Evolutionary conservation across 2,329 filamentous ascomycete species (phyloP), one percentile per base, ranked within the genome.

Genomic region (Ambrosiella xylebori): DNA sequence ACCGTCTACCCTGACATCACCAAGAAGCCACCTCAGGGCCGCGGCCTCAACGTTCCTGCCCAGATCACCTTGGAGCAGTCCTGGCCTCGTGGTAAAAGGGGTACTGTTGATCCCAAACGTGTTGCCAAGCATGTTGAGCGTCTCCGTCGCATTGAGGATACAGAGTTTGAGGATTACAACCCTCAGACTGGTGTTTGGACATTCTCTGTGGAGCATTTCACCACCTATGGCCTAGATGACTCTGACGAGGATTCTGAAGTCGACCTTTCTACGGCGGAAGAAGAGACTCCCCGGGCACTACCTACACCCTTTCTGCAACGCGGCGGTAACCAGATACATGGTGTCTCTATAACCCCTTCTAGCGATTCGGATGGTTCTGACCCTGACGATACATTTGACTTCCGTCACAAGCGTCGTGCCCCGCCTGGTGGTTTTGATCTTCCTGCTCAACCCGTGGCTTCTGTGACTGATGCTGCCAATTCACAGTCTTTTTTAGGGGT

Each of bases 141-240:
- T 57, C 79, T 98, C 27, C 86, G 82, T 74, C 81, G 79, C 60
- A 88, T 96, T 41, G 73, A 74, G 7, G 84, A 88, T 67, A 97
- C 93, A 0, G 81, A 81, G 3, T 97, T 95, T 65, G 76, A 90
- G 64, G 76, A 77, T 65, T 98, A 96, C 69, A 79, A 94, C 62
- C 74, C 76, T 59, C 76, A 87, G 1, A 89, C 82, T 56, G 93
- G 91, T 56, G 79, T 86, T 52, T 98, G 94, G 94, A 80, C 80
- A 12, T 98, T 98, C 73, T 82, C 76, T 8, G 93, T 98, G n/a
- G 83, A 91, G 65, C 93, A 98, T 69, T 98, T 94, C 69, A 97
- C 91, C 1, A 95, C 89, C 1, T 98, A 98, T 67, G 90, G 86
- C 45, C 76, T 97, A 57, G 85, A 91, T 62, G 88, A 86, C 45